Evolutionary conservation across 495 filamentous ascomycete genomes (phyloP), one percentile per base, ranked within the genome.

Genomic region (Penicillium flavigenum): DNA sequence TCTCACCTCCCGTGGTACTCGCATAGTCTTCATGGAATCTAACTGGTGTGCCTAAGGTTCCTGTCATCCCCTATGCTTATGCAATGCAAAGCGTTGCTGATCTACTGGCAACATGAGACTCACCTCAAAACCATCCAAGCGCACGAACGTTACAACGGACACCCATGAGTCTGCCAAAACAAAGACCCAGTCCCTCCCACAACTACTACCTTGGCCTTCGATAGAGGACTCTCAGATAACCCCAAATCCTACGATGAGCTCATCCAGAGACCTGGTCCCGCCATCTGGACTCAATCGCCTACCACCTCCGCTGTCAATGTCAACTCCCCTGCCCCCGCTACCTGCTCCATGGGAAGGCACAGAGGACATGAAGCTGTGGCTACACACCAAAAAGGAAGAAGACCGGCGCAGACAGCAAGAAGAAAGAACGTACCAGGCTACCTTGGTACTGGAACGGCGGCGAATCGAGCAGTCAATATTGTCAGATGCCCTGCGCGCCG

Each of bases 391-490:
- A 74, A 79, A 84, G 3, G 93, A 97, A 72, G 93, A 96, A 61
- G 90, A 94, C 57, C 83, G 83, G 59, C 83, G 88, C 63, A 89
- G 78, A 66, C 89, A 93, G 69, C 92, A 97, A 70, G 90, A 94
- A 70, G 89, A 96, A 71, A 90, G 82, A 77, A 96, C 90, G 22
- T 82, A 85, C 52, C 92, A 96, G 67, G 92, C 93, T 69, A 76
- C 78, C 22, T 74, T 88, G 31, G 81, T 84, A 44, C 72, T 96
- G 44, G 93, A 97, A 68, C 89, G 90, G 69, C 84, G 93, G 47
- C 88, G 81, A 66, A 81, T 92, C 38, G 93, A 98, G 68, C 84
- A 89, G 67, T 84, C 86, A 49, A 96, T 98, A 74, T 72, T 98
- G 54, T 79, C 83, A 58, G 89, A 94, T 54, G 91, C 92, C 32